These are phyloP conservation scores for Monosporascus sp. DNA, from an alignment of 2,329 filamentous ascomycete genomes.

Conservation along the genomic window DNA sequence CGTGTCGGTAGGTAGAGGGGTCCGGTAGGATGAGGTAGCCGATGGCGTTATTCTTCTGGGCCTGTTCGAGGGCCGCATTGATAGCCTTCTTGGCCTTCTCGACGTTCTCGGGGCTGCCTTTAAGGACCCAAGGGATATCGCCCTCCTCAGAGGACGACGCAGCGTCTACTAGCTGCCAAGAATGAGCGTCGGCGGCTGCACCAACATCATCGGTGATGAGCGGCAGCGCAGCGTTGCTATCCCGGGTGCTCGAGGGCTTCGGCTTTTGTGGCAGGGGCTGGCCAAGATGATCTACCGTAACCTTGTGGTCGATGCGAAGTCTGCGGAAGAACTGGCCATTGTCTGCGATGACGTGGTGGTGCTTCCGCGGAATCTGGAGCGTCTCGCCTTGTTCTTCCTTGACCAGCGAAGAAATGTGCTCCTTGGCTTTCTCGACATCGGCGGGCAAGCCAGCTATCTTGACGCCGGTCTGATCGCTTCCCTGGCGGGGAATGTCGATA, in stretches of 20 bases:
- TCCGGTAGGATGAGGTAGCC: conserved; percentile 90
- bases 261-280: conserved; percentile 69
- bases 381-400: conserved; percentile 88
- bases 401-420: conserved; percentile 70
- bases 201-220: conserved; percentile 85
- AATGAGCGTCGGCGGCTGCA: conserved; percentile 60
- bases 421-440: conserved; percentile 80
- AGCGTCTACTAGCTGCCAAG: conserved; percentile 74
- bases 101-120: conserved; percentile 71
- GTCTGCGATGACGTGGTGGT: conserved; percentile 82
- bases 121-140: conserved; percentile 85
- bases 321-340: conserved; percentile 92
- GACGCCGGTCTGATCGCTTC: conserved; percentile 74
- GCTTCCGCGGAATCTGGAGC: conserved; percentile 71
- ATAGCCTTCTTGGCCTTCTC: conserved; percentile 75
- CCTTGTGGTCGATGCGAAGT: conserved; percentile 77
- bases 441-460: conserved; percentile 76
- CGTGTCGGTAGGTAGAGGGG: conserved; percentile 79
- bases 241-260: conserved; percentile 43
- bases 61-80: conserved; percentile 65
- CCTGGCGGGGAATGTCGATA: conserved; percentile 88
- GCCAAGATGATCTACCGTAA: conserved; percentile 87
- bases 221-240: conserved; percentile 64
- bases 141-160: conserved; percentile 52
- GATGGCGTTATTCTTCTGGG: conserved; percentile 62